Evolutionary conservation across 2,329 filamentous ascomycete genomes (phyloP), one percentile per base, ranked within the genome.

Genomic region (Fusarium musae): DNA sequence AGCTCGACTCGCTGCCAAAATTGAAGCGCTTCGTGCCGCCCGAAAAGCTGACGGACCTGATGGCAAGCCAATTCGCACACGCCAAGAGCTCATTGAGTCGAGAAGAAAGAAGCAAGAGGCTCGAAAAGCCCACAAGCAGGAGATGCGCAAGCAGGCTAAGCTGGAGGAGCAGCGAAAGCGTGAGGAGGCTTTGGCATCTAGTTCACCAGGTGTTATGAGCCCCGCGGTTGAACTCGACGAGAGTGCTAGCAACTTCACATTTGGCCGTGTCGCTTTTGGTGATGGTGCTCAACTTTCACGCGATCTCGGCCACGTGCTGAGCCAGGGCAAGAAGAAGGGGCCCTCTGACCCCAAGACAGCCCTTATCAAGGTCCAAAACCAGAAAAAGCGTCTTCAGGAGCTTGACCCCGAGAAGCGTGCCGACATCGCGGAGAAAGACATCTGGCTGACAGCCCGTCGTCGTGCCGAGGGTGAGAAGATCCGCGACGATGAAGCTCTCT

Each of bases 51-150:
- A 97, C 76, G 94, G 93, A 10, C 87, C 91, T 2, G 91, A 97
- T 76, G 94, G 94, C 68, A 92, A 93, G 78, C 82, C 82, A 21
- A 93, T 96, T 64, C 91, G 93, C 72, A 97, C 94, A 69, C 90
- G 96, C 69, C 93, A 97, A 83, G 95, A 98, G 80, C 88, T 99
- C 17, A 94, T 99, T 77, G 96, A 98, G 82, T 90, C 93, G 49
- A 90, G 96, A 46, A 90, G 96, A 72, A 91, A 91, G 79, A 98
- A 97, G 84, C 93, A 97, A 80, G 92, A 94, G 67, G 91, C 95
- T 81, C 91, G 94, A 70, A 96, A 95, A 81, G 91, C 91, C 28
- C 93, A 96, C 78, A 98, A 97, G 85, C 96, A 97, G 83, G 93
- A 96, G 78, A 85, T 95, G 66, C 90, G 95, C 49, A 86, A 89